A percentile compares a stretch with the other conserved stretches of the same genome.
phyloP scores from a whole-genome alignment of 495 filamentous ascomycete genomes.

The Podospora pseudoanserina region DNA sequence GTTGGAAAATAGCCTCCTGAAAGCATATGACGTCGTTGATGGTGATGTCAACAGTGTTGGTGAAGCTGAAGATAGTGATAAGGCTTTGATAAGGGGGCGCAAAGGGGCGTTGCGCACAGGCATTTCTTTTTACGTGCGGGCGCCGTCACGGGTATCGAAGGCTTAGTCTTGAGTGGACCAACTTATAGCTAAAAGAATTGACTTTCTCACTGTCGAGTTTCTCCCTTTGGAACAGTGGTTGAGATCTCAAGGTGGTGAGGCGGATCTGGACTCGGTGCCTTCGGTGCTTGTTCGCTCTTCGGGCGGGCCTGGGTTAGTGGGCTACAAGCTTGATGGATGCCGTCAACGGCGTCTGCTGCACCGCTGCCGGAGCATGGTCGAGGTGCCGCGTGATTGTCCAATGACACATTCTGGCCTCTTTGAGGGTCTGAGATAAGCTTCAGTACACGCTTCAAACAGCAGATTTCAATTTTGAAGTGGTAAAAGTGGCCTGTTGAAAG shows the following conservation, averaged over 20 bases:
- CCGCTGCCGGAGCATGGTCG: background rate
- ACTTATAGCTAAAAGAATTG: background rate
- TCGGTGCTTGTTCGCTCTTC: background rate
- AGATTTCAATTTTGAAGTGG: background rate
- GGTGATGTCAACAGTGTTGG: background rate
- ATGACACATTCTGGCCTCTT: background rate
- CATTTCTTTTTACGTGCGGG: background rate
- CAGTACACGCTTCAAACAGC: background rate
- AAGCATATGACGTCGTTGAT: background rate
- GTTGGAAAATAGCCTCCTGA: constrained; percentile 24
- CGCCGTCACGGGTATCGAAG: background rate
- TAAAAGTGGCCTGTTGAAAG: background rate
- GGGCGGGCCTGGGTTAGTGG: background rate
- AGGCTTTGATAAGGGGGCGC: constrained; percentile 4
- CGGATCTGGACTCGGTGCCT: background rate
- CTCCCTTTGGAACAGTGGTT: background rate
- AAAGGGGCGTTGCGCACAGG: background rate
- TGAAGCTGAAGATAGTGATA: background rate
- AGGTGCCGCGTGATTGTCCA: background rate
- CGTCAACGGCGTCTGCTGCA: background rate
- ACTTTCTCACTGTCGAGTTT: background rate
- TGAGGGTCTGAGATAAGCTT: background rate
- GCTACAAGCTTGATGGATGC: background rate
- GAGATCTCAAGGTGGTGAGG: background rate
- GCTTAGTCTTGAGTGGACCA: background rate